Evolutionary conservation across 345 rosid species (phyloP).

Genomic region (Gossypium ekmanianum): DNA sequence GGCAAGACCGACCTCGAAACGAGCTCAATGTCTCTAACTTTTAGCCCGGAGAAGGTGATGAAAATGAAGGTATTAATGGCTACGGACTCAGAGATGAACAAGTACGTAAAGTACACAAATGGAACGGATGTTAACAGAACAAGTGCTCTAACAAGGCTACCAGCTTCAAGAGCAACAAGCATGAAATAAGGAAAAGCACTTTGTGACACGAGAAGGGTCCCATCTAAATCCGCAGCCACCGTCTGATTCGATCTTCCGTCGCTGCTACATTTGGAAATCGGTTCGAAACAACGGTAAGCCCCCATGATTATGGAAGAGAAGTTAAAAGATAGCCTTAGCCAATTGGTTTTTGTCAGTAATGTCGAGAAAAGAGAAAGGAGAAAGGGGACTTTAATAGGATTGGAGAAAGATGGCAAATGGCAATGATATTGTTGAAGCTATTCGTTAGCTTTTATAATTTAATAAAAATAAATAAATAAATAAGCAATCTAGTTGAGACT

Average conservation of each 20-base stretch:
- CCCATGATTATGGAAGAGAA: slow-evolving; percentile 41
- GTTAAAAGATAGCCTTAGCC: not conserved
- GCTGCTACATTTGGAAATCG: slow-evolving; percentile 44
- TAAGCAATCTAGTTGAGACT: not conserved
- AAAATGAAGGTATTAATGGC: slow-evolving; percentile 66
- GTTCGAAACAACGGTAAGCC: slow-evolving; percentile 44
- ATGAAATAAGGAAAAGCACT: slow-evolving; percentile 84
- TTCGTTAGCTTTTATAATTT: not conserved
- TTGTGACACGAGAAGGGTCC: slow-evolving; percentile 72
- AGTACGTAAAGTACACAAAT: slow-evolving; percentile 57
- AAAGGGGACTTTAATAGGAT: slow-evolving; percentile 18
- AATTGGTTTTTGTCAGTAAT: not conserved
- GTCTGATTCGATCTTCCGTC: slow-evolving; percentile 70
- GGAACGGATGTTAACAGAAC: slow-evolving; percentile 64
- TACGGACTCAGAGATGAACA: slow-evolving; percentile 57
- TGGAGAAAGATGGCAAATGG: slow-evolving; percentile 15
- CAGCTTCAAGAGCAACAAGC: slow-evolving; percentile 88
- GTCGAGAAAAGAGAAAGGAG: not conserved
- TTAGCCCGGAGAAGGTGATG: slow-evolving; percentile 66
- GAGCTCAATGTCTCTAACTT: slow-evolving; percentile 62
- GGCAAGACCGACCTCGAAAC: slow-evolving; percentile 81
- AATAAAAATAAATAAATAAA: not conserved
- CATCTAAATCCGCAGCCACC: slow-evolving; percentile 76
- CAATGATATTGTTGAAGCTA: not conserved
- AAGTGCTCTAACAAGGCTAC: slow-evolving; percentile 62